phyloP scores from a whole-genome alignment of 345 rosid species.

The Durio zibethinus region DNA sequence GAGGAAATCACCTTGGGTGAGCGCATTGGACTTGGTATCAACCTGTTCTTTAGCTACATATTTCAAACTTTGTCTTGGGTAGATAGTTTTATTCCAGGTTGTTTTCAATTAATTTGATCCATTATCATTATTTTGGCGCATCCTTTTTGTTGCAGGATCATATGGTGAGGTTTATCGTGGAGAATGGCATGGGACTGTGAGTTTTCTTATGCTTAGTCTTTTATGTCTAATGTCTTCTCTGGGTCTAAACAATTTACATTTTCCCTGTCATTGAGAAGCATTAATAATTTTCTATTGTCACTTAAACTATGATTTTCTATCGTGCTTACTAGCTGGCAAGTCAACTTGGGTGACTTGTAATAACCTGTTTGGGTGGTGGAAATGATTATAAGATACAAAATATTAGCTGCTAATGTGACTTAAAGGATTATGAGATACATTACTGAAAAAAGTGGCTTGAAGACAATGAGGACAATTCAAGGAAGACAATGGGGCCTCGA shows the following conservation, averaged over 20 bases:
- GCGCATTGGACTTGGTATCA: constrained; percentile 92
- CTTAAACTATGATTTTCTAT: neutral
- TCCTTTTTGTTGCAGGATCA: constrained; percentile 64
- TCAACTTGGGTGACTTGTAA: neutral
- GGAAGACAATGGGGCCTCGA: neutral
- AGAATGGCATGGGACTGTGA: constrained; percentile 98
- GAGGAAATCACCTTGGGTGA: constrained; percentile 89
- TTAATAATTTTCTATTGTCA: neutral
- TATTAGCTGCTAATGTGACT: neutral
- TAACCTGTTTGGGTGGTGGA: neutral
- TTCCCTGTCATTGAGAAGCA: neutral
- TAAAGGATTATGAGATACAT: neutral
- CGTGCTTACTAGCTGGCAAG: neutral
- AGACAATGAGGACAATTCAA: neutral
- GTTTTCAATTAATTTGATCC: neutral
- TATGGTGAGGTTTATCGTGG: constrained; percentile 97
- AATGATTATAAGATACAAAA: neutral
- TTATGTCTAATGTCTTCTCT: neutral
- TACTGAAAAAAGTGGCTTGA: neutral
- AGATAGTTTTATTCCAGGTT: constrained; percentile 14
- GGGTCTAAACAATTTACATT: neutral
- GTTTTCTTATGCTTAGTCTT: constrained; percentile 31
- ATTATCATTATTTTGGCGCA: constrained; percentile 5
- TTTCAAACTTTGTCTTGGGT: constrained; percentile 22
- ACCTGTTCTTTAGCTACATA: constrained; percentile 21